These are phyloP conservation scores for Colletotrichum gigasporum DNA, from an alignment of 2,329 filamentous ascomycete genomes.

Conservation along the genomic window DNA sequence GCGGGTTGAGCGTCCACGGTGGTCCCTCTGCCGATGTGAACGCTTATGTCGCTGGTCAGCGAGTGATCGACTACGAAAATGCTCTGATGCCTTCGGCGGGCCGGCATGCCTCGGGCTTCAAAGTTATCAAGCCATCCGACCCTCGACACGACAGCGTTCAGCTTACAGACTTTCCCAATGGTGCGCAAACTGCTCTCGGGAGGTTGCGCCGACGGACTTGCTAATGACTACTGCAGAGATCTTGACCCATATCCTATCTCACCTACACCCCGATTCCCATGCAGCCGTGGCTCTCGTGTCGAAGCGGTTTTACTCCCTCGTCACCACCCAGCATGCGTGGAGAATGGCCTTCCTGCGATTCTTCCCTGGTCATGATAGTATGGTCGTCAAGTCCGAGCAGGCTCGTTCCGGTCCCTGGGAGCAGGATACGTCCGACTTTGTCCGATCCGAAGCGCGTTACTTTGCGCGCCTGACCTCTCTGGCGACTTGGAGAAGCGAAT, in stretches of 20 bases:
- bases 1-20: conserved; percentile 58
- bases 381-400: conserved; percentile 48
- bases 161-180: conserved; percentile 78
- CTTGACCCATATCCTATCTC: conserved; percentile 88
- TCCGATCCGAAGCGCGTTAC: conserved; percentile 78
- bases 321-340: conserved; percentile 94
- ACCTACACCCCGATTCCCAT: conserved; percentile 87
- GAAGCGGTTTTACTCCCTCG: conserved; percentile 83
- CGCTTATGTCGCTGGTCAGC: conserved; percentile 55
- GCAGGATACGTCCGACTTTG: conserved; percentile 58
- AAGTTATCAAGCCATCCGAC: conserved; percentile 60
- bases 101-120: conserved; percentile 62
- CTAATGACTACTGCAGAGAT: conserved; percentile 70
- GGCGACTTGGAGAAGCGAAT: conserved; percentile 97
- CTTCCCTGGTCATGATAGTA: conserved; percentile 79
- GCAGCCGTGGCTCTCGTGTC: conserved; percentile 86
- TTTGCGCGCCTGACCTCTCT: conserved; percentile 85
- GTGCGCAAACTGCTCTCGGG: conserved; percentile 57
- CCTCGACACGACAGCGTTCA: conserved; percentile 50
- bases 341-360: conserved; percentile 90
- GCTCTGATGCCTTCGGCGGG: conserved; percentile 58
- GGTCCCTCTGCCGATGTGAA: conserved; percentile 37
- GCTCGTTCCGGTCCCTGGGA: conserved; percentile 50
- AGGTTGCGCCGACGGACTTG: not conserved
- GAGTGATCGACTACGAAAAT: conserved; percentile 70